A percentile compares a stretch with the other conserved stretches of the same genome.
phyloP scores from a whole-genome alignment of 2,329 filamentous ascomycete genomes.

The Pyricularia pennisetigena region DNA sequence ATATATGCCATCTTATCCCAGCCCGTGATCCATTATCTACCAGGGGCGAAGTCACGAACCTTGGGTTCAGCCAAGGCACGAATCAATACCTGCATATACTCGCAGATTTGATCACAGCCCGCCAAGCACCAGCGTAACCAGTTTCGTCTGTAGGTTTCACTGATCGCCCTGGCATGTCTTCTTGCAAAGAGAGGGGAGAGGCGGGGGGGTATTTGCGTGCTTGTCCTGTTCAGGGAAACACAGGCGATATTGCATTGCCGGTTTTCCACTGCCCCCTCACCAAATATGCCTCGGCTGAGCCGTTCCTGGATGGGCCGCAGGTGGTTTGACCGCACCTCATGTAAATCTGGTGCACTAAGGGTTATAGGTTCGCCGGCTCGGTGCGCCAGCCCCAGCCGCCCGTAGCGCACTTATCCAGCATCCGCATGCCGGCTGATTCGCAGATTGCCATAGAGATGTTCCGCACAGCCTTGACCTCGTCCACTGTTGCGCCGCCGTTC shows the following conservation, averaged over 20 bases:
- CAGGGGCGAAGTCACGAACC: background rate
- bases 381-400: slow-evolving; percentile 36
- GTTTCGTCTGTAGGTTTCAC: background rate
- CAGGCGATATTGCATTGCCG: background rate
- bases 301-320: background rate
- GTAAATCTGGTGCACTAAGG: background rate
- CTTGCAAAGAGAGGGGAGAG: background rate
- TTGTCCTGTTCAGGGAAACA: background rate
- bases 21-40: background rate
- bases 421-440: slow-evolving; percentile 34
- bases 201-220: background rate
- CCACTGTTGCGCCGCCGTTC: slow-evolving; percentile 36
- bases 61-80: background rate
- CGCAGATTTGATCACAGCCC: background rate
- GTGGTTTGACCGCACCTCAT: background rate
- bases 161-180: background rate
- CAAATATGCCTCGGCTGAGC: background rate
- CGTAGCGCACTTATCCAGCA: slow-evolving; percentile 20
- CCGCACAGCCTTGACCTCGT: slow-evolving; percentile 37
- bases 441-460: slow-evolving; percentile 34
- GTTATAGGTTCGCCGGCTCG: slow-evolving; percentile 30
- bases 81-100: background rate
- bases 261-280: background rate
- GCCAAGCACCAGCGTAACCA: background rate
- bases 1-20: background rate